Base-by-base conservation (phyloP, 2,329 filamentous ascomycete species). In the Simplicillium sp. region DNA sequence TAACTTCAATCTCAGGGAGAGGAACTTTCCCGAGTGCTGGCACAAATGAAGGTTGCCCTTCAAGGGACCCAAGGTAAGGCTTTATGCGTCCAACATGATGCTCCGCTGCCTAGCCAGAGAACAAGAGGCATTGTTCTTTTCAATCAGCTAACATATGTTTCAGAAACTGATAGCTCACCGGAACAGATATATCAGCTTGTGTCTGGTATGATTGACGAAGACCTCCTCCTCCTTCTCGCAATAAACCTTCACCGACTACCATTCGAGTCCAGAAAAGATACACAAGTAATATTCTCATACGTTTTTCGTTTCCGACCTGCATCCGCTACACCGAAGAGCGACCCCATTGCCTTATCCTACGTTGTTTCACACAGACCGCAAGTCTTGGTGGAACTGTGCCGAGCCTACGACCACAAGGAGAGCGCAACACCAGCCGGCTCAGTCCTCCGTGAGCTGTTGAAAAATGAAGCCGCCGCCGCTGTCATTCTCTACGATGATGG, bases 241-340 rank as follows among this genome's bases (percentile, higher is more conserved):
- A 74, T 82, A 45, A 84, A 84, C 56, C 83, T 98, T 36, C 80
- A 87, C 62, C 78, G 82, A 39, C 75, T 98, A 4, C 88, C 90
- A 1, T 98, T 98, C 68, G 92, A 98, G 67, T 87, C 89, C 31
- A 82, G 90, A 55, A 97, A 96, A 68, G 90, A 96, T 57, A 86
- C 87, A 11, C 90, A 96, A 60, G 86, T 92, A 47, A 92, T 96
- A 58, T 92, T 97, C 66, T 95, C 88, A 33, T 92, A 90, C 60
- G 84, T 94, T 50, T 87, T 96, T 59, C 86, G 89, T 49, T 96
- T 92, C 70, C 85, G 86, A 48, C 84, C 84, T 6, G 70, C 78
- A 34, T 77, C 75, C 34, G 76, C 75, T 2, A 78, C 81, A 15
- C 71, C 75, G 11, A 79, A 80, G 54, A 76, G 73, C 49, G 87